Conservation (phyloP, 1,139 yeast genomes). For the Lodderomyces margitis region DNA sequence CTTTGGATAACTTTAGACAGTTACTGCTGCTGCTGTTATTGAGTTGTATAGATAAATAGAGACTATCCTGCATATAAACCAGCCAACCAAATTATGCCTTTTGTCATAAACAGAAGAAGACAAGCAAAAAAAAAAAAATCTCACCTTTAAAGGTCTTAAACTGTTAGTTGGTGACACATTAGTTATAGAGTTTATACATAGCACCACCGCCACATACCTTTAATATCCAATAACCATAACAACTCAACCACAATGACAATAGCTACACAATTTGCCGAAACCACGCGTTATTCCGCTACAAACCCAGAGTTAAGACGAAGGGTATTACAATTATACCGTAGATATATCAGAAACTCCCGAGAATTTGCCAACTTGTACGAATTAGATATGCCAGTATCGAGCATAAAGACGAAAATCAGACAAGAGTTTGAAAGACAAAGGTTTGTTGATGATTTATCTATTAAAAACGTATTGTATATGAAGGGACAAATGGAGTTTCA, state of each 20-base stretch:
- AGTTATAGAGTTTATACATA: neutral
- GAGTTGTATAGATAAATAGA: neutral
- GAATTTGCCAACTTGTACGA: constrained; percentile 71
- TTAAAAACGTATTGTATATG: constrained; percentile 66
- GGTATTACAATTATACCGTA: constrained; percentile 71
- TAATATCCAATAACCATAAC: neutral
- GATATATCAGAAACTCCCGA: constrained; percentile 62
- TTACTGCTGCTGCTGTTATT: no score
- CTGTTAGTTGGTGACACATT: neutral
- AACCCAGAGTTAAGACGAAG: constrained; percentile 62
- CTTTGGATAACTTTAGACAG: constrained; percentile 7
- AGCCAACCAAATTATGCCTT: constrained; percentile 31
- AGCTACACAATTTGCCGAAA: constrained; percentile 83
- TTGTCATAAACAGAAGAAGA: constrained; percentile 17
- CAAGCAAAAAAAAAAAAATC: neutral
- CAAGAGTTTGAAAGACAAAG: constrained; percentile 87
- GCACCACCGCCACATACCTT: neutral
- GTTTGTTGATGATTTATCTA: constrained; percentile 63
- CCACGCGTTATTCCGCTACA: constrained; percentile 67
- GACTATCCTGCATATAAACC: constrained; percentile 12
- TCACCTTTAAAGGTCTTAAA: no score
- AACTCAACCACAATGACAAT: constrained; percentile 43
- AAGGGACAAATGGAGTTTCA: constrained; percentile 92
- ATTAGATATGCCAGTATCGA: constrained; percentile 79
- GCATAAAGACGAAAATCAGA: constrained; percentile 78